phyloP scores from a whole-genome alignment of 495 filamentous ascomycete genomes.

The Xylaria palmicola region DNA sequence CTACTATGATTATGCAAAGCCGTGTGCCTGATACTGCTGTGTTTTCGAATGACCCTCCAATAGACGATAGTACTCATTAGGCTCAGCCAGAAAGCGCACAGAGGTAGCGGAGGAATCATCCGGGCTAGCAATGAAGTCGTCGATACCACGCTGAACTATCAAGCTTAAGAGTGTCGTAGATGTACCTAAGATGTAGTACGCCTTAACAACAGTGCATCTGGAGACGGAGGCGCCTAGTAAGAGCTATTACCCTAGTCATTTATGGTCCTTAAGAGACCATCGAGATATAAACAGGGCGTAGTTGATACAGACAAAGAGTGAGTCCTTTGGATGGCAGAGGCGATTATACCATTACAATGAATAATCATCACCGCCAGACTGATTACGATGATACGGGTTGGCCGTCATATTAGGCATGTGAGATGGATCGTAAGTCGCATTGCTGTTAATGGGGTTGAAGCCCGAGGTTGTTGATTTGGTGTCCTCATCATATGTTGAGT shows the following conservation, averaged over 20 bases:
- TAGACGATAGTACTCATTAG: background rate
- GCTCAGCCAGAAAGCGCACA: background rate
- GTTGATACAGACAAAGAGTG: background rate
- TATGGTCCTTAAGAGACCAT: background rate
- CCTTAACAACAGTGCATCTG: background rate
- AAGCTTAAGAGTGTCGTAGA: background rate
- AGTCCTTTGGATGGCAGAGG: background rate
- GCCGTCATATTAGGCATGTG: conserved; percentile 23
- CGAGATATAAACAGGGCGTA: background rate
- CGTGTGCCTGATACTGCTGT: background rate
- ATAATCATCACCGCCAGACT: conserved; percentile 15
- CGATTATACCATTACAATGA: background rate
- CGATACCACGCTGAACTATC: conserved; percentile 3
- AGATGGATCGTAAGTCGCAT: conserved; percentile 17
- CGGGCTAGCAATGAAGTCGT: conserved; percentile 12
- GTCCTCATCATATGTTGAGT: conserved; percentile 30
- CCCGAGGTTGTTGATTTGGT: conserved; percentile 25
- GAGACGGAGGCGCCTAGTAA: background rate
- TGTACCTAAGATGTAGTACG: background rate
- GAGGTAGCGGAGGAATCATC: background rate
- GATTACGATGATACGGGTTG: conserved; percentile 8
- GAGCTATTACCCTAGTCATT: background rate
- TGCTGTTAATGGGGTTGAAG: conserved; percentile 32
- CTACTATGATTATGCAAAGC: background rate
- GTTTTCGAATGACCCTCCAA: background rate